Evolutionary conservation across 768 basidiomycete species (phyloP).

Genomic region (Imleria badia): DNA sequence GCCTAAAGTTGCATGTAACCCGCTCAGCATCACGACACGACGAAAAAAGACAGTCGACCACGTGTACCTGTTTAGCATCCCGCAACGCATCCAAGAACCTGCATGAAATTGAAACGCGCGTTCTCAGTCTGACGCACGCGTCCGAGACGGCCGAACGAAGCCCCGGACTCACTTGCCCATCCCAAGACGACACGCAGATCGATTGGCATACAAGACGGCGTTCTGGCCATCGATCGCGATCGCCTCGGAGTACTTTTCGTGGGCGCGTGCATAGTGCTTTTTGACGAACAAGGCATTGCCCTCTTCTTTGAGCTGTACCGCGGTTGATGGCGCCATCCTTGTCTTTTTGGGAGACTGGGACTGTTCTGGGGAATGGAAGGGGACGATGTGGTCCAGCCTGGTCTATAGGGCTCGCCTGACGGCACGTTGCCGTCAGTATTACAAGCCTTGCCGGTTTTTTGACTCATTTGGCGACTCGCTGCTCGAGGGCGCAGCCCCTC

Average conservation of each 20-base stretch:
- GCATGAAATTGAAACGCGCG: no score
- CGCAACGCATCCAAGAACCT: background rate
- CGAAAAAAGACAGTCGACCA: background rate
- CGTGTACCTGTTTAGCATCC: background rate
- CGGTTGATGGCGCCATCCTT: background rate
- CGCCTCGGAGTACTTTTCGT: constrained; percentile 4
- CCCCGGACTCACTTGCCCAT: background rate
- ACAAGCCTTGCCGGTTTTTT: no score
- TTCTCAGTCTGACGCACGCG: background rate
- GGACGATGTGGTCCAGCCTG: background rate
- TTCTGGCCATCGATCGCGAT: constrained; percentile 1
- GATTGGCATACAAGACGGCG: background rate
- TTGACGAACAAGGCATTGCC: background rate
- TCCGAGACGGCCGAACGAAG: background rate
- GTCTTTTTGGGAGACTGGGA: background rate
- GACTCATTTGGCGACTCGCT: background rate
- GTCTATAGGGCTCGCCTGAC: background rate
- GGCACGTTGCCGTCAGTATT: background rate
- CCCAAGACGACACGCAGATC: background rate
- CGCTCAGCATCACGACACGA: background rate
- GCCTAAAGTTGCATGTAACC: background rate
- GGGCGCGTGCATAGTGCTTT: background rate
- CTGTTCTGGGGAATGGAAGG: background rate
- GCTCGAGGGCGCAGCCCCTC: background rate
- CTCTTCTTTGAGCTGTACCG: background rate